These are phyloP conservation scores for Trametes cubensis DNA, from an alignment of 768 basidiomycete genomes.

Conservation along the genomic window DNA sequence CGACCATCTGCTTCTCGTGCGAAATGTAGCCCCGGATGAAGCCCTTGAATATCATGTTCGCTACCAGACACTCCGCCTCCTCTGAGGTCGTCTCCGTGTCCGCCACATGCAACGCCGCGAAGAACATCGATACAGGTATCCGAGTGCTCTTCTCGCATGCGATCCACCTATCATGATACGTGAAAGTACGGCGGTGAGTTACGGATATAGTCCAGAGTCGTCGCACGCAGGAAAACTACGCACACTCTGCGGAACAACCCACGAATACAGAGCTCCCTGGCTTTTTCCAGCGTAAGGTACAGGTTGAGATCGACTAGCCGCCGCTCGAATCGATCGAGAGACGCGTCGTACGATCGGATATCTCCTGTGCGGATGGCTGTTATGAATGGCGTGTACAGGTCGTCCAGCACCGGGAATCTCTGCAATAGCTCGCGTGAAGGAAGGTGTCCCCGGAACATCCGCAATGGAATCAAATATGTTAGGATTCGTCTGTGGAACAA, in stretches of 20 bases:
- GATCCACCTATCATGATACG: constrained; percentile 64
- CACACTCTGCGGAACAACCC: constrained; percentile 80
- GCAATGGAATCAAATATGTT: constrained; percentile 87
- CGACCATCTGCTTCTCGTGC: constrained; percentile 93
- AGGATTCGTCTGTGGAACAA: constrained; percentile 70
- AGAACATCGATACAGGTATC: constrained; percentile 82
- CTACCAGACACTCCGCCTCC: constrained; percentile 91
- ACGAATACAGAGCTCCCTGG: constrained; percentile 83
- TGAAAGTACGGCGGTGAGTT: background rate
- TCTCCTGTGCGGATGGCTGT: constrained; percentile 77
- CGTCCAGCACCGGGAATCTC: constrained; percentile 71
- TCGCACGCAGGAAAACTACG: constrained; percentile 33
- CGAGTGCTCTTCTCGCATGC: constrained; percentile 71
- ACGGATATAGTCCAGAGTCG: background rate
- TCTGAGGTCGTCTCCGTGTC: constrained; percentile 66
- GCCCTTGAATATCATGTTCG: constrained; percentile 93
- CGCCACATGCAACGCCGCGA: constrained; percentile 69
- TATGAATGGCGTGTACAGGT: constrained; percentile 82
- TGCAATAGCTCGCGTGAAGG: constrained; percentile 72
- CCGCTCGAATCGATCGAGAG: constrained; percentile 70
- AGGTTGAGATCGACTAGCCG: constrained; percentile 84
- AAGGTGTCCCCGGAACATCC: constrained; percentile 84
- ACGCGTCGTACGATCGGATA: constrained; percentile 75
- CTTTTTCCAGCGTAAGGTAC: constrained; percentile 86
- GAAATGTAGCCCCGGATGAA: constrained; percentile 96